phyloP scores from a whole-genome alignment of 2,329 filamentous ascomycete species.

The Calonectria multiphialidica region DNA sequence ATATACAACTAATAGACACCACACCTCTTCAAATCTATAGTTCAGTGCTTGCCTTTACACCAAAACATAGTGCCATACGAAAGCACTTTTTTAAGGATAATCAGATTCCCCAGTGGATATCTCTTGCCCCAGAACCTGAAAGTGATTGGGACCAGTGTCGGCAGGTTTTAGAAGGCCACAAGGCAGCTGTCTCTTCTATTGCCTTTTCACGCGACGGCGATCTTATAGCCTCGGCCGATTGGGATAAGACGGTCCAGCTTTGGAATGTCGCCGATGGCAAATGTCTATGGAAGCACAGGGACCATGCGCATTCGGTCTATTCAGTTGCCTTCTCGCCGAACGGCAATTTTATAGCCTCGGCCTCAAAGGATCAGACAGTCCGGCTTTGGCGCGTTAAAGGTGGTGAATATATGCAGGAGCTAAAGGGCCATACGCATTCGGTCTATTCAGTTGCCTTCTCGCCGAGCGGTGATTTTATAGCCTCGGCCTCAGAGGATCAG shows the following conservation, averaged over 20 bases:
- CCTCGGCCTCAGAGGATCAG: too few species aligned
- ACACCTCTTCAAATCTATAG: constrained; percentile 16
- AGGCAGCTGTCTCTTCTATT: not conserved
- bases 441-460: too few species aligned
- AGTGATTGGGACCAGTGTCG: not conserved
- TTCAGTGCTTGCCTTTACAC: not conserved
- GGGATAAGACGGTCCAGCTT: not conserved
- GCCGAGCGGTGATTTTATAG: too few species aligned
- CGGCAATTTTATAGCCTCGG: too few species aligned
- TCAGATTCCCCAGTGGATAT: not conserved
- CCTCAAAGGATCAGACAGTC: too few species aligned
- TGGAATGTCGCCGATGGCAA: too few species aligned
- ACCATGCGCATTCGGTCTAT: too few species aligned
- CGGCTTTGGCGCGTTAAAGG: too few species aligned
- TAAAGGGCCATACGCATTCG: too few species aligned
- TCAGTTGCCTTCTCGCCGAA: too few species aligned
- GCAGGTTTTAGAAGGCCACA: not conserved
- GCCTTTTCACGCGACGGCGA: not conserved
- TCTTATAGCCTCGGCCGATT: not conserved
- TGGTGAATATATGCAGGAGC: too few species aligned
- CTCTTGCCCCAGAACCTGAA: not conserved
- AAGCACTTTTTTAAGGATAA: not conserved
- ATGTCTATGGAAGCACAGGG: too few species aligned
- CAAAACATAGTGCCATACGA: not conserved
- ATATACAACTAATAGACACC: not conserved